Conservation (phyloP, 2,329 filamentous ascomycete species). For the Microcyclosporella mali region DNA sequence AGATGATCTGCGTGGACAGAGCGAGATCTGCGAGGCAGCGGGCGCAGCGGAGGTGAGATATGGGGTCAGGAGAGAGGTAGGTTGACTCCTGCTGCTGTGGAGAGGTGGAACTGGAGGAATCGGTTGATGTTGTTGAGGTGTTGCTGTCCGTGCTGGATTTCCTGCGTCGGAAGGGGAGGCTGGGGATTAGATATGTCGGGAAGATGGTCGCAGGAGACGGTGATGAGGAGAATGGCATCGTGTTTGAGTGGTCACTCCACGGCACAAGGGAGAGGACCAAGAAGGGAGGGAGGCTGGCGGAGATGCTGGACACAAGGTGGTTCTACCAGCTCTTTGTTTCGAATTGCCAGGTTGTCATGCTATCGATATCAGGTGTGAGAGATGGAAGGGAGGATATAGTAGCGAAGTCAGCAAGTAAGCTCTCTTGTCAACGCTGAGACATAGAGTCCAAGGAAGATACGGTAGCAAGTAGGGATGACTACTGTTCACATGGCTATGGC, state of each 20-base stretch:
- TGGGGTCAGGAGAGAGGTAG: slow-evolving; percentile 41
- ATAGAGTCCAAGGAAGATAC: not conserved
- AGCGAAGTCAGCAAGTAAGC: not conserved
- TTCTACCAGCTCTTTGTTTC: slow-evolving; percentile 8
- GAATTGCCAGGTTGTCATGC: not conserved
- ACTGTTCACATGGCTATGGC: too few relatives aligned
- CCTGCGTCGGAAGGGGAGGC: slow-evolving; percentile 43
- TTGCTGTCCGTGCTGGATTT: slow-evolving; percentile 36
- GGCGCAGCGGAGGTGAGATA: slow-evolving; percentile 53
- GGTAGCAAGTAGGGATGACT: not conserved
- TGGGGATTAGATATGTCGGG: slow-evolving; percentile 47
- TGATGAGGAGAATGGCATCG: slow-evolving; percentile 25
- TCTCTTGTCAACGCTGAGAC: too few relatives aligned
- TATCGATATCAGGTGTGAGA: not conserved
- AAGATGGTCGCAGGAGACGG: slow-evolving; percentile 38
- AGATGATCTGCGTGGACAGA: slow-evolving; percentile 54
- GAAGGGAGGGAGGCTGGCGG: not conserved
- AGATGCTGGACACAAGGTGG: not conserved
- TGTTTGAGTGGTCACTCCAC: too few relatives aligned
- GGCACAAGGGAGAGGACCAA: too few relatives aligned
- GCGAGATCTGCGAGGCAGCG: slow-evolving; percentile 56
- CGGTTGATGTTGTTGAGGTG: slow-evolving; percentile 30
- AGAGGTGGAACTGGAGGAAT: slow-evolving; percentile 15
- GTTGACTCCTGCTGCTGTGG: slow-evolving; percentile 22
- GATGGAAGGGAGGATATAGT: not conserved